Conservation (phyloP, 2,329 filamentous ascomycete genomes). For the Stagonosporopsis rhizophila region DNA sequence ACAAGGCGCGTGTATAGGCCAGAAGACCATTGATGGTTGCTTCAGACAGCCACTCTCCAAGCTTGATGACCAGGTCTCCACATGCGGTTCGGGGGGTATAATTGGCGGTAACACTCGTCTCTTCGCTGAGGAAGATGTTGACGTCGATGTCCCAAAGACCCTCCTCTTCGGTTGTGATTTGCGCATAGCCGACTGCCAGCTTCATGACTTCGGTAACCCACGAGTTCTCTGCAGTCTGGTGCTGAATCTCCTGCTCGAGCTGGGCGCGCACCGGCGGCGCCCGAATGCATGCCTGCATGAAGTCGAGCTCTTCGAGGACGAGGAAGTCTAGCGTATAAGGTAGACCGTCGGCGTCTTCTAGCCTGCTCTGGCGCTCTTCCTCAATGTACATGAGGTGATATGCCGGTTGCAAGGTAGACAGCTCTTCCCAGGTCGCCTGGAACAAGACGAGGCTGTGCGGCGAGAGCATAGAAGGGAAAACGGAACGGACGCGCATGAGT, state of each 20-base stretch:
- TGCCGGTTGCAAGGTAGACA: conserved; percentile 72
- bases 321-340: conserved; percentile 95
- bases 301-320: conserved; percentile 91
- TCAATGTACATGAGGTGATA: conserved; percentile 88
- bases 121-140: conserved; percentile 93
- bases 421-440: conserved; percentile 86
- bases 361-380: conserved; percentile 81
- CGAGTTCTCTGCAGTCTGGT: conserved; percentile 61
- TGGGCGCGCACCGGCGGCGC: conserved; percentile 88
- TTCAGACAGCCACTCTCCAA: conserved; percentile 85
- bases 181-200: conserved; percentile 82
- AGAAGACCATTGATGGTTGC: conserved; percentile 80
- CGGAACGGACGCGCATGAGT: conserved; percentile 82
- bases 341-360: conserved; percentile 90
- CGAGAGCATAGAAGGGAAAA: conserved; percentile 82
- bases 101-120: conserved; percentile 92
- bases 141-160: conserved; percentile 96
- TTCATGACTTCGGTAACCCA: conserved; percentile 92
- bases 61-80: conserved; percentile 88
- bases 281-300: conserved; percentile 88
- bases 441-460: conserved; percentile 86
- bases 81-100: conserved; percentile 94
- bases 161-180: conserved; percentile 91
- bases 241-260: conserved; percentile 77
- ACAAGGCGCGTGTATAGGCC: conserved; percentile 76